Conservation (phyloP, 257 asterid species). For the Solanum ossicruentum region DNA sequence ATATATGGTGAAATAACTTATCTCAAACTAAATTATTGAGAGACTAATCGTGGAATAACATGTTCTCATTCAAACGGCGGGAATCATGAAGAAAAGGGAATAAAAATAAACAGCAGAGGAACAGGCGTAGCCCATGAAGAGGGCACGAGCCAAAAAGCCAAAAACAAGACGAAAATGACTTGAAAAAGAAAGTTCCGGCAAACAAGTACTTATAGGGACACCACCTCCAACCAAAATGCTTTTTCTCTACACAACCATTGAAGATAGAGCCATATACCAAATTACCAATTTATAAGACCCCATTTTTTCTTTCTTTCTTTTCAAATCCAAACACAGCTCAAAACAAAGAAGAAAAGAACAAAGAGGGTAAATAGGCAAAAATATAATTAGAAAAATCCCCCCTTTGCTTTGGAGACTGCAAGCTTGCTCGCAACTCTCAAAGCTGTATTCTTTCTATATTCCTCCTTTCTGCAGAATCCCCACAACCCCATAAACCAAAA, state of each 20-base stretch:
- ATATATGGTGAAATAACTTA: too few relatives aligned
- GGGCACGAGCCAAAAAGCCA: constrained; percentile 25
- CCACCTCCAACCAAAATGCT: constrained; percentile 14
- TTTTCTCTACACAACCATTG: constrained; percentile 11
- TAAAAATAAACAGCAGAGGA: background rate
- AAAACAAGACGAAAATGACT: constrained; percentile 24
- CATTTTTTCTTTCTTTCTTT: background rate
- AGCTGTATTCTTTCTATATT: constrained; percentile 26
- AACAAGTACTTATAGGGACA: constrained; percentile 6
- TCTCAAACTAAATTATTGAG: rapidly evolving
- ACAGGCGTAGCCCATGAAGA: constrained; percentile 8
- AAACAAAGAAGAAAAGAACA: constrained; percentile 23
- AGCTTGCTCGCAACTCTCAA: constrained; percentile 48
- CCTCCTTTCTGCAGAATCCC: constrained; percentile 1
- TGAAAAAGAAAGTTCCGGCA: constrained; percentile 9
- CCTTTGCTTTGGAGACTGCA: constrained; percentile 47
- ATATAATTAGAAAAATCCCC: constrained; percentile 9
- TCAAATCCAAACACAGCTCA: constrained; percentile 18
- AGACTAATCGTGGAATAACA: too few relatives aligned
- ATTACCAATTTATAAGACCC: constrained; percentile 3
- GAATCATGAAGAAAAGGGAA: background rate
- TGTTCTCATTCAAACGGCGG: too few relatives aligned
- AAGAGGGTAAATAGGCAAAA: background rate
- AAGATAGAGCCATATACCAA: background rate
- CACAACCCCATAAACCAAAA: constrained; percentile 22